Base-by-base conservation (phyloP, 768 basidiomycete genomes). In the Boletus barrowsii region DNA sequence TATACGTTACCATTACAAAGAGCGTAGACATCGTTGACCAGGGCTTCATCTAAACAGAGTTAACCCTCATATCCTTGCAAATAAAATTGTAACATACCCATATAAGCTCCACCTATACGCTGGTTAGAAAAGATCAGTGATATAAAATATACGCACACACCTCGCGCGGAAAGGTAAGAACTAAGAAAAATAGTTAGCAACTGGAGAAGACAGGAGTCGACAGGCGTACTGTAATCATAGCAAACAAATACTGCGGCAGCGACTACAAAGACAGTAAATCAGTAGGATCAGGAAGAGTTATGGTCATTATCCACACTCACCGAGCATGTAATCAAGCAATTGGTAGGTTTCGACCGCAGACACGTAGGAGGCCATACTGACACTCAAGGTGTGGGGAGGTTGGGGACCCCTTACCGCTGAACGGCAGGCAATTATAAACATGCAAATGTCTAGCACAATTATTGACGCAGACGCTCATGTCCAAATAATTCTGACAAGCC, bases 1-100 rank as follows among this genome's bases (percentile, higher is more conserved):
- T 35, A 17, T 10, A 39, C 15, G 3, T 46, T 51, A 61, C 60
- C 51, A 50, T 37, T 9, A 61, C n/a, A 36, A 55, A 61, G 37
- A 60, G 51, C 2, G 51, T 50, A 8, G 55, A 53, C 33, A 44
- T 57, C 10, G 8, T 9, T 24, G 59, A 47, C 60, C 59, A 61
- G 5, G 54, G 42, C 18, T 33, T 53, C 58, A 52, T 42, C 58
- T 57, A 33, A n/a, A n/a, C 9, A 48, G 42, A 11, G 18, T 46
- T 49, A 8, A 15, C 2, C 14, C 33, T 14, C 13, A 24, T 1
- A 41, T 39, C 22, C 7, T 47, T 49, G 46, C 22, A 24, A 26
- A 29, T 3, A 15, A 35, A 3, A 14, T 20, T 35, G 13, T 24
- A 8, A 5, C 49, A 4, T 56, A 61, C 60, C 60, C 60, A 61